Conservation (phyloP, 805 yeast species). For the Wickerhamomyces bovis region DNA sequence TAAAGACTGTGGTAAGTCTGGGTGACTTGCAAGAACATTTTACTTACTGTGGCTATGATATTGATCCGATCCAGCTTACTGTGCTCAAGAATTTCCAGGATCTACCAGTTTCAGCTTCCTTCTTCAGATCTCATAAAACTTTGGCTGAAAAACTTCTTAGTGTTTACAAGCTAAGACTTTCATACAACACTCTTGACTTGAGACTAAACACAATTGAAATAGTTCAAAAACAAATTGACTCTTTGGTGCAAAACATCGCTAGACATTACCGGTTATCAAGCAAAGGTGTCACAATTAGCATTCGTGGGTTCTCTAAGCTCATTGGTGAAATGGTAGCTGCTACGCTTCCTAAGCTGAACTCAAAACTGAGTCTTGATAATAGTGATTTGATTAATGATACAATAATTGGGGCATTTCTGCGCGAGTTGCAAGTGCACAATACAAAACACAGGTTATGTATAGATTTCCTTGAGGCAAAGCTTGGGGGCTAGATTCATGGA, state of each 20-base stretch:
- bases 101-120: conserved; percentile 11
- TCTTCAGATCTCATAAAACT: conserved; percentile 9
- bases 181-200: conserved; percentile 24
- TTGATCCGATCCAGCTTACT: conserved; percentile 28
- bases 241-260: conserved; percentile 15
- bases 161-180: conserved; percentile 28
- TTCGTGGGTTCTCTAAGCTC: conserved; percentile 5
- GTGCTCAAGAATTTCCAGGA: conserved; percentile 28
- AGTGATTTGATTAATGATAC: neutral
- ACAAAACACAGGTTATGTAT: neutral
- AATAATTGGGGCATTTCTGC: neutral
- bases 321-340: conserved; percentile 4
- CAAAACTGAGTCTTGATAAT: neutral
- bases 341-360: neutral
- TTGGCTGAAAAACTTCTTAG: conserved; percentile 10
- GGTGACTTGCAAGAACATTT: conserved; percentile 11
- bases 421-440: neutral
- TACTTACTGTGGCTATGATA: conserved; percentile 38
- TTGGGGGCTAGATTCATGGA: neutral
- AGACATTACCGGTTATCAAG: conserved; percentile 11
- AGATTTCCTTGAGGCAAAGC: neutral
- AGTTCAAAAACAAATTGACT: conserved; percentile 16
- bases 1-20: conserved; percentile 31
- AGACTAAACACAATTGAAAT: conserved; percentile 16
- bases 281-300: neutral